phyloP scores from a whole-genome alignment of 768 basidiomycete genomes.

The Macrolepiota dolichaula region DNA sequence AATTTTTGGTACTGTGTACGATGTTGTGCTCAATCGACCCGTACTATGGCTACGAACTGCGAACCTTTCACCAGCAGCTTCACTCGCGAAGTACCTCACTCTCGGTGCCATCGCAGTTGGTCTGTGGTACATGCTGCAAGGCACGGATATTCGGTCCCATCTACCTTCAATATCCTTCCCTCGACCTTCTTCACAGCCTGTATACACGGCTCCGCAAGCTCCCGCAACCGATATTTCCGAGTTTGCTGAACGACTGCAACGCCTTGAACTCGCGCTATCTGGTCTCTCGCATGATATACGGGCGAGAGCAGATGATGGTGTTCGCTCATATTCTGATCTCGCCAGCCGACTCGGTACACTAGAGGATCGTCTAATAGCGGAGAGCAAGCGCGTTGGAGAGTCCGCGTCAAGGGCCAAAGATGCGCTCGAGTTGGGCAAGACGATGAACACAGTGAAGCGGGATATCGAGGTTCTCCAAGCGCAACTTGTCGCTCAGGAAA shows the following conservation, averaged over 20 bases:
- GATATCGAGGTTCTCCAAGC: constrained; percentile 54
- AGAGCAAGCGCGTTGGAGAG: constrained; percentile 35
- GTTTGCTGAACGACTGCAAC: constrained; percentile 56
- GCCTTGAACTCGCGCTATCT: constrained; percentile 61
- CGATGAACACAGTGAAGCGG: constrained; percentile 45
- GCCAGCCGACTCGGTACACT: constrained; percentile 50
- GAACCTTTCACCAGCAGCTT: constrained; percentile 23
- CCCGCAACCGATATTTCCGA: constrained; percentile 69
- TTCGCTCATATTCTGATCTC: constrained; percentile 48
- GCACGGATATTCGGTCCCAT: constrained; percentile 32
- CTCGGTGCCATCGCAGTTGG: constrained; percentile 41
- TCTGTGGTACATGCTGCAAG: constrained; percentile 41
- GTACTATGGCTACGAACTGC: constrained; percentile 31
- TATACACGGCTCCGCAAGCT: constrained; percentile 51
- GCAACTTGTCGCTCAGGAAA: constrained; percentile 29
- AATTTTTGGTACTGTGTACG: constrained; percentile 45
- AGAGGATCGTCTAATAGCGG: constrained; percentile 44
- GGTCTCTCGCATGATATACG: constrained; percentile 53
- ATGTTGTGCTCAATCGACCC: constrained; percentile 49
- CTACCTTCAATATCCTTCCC: constrained; percentile 25
- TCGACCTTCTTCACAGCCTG: constrained; percentile 16
- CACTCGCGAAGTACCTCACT: constrained; percentile 37
- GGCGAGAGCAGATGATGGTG: constrained; percentile 49
- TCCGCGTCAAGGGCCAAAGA: constrained; percentile 53
- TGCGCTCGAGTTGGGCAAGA: constrained; percentile 32